Conservation (phyloP, 352 stramenopile genomes). For the Pythium vanterpoolii region DNA sequence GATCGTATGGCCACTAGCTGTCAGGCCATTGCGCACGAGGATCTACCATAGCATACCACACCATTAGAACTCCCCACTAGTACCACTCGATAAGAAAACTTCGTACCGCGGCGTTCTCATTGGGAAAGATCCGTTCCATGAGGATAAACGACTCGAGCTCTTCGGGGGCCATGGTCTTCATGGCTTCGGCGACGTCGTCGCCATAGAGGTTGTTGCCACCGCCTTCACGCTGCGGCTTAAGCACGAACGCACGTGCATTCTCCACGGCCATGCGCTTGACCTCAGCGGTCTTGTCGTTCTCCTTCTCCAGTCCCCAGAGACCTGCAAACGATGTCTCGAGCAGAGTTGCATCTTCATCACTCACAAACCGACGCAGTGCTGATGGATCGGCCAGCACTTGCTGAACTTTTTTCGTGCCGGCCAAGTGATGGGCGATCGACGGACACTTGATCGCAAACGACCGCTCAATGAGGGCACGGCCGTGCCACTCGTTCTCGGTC, state of each 20-base stretch:
- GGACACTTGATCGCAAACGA: constrained; percentile 95
- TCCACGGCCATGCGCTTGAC: constrained; percentile 69
- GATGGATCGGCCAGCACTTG: constrained; percentile 89
- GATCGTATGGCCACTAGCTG: constrained; percentile 81
- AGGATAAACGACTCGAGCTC: constrained; percentile 93
- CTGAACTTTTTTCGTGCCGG: constrained; percentile 98
- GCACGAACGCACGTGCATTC: constrained; percentile 85
- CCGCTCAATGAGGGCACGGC: constrained; percentile 84
- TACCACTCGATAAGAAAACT: background rate
- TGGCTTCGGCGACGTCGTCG: constrained; percentile 83
- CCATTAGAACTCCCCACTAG: too few species aligned
- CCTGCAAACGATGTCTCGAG: constrained; percentile 94
- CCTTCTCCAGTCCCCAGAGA: constrained; percentile 92
- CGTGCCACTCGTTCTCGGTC: constrained; percentile 88
- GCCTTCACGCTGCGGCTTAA: constrained; percentile 98
- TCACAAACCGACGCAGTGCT: constrained; percentile 90
- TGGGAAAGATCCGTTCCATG: constrained; percentile 96
- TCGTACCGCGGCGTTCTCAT: constrained; percentile 61
- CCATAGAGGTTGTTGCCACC: constrained; percentile 98
- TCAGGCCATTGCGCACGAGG: constrained; percentile 74
- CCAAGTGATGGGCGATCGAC: constrained; percentile 95
- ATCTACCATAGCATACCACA: constrained; percentile 31
- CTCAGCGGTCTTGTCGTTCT: constrained; percentile 55
- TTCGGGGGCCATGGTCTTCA: constrained; percentile 66
- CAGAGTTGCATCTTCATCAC: constrained; percentile 46